These are phyloP conservation scores for Leucaena leucocephala DNA, from an alignment of 306 rosid species.

Conservation along the genomic window DNA sequence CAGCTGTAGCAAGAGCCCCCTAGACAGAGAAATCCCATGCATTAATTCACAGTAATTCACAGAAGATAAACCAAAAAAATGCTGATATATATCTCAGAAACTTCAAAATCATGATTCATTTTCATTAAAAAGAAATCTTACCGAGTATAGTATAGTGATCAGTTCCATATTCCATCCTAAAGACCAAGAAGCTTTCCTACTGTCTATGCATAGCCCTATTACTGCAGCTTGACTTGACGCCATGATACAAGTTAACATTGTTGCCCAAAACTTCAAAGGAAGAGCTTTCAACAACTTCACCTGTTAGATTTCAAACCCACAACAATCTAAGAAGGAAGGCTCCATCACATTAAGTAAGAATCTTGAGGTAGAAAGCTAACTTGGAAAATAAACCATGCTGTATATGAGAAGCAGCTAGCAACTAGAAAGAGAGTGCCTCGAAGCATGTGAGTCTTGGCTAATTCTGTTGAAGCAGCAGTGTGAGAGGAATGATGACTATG, in stretches of 20 bases:
- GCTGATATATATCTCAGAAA: not conserved
- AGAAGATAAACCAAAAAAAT: not conserved
- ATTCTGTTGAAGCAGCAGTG: not conserved
- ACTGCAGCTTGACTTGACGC: conserved; percentile 40
- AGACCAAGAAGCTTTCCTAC: conserved; percentile 47
- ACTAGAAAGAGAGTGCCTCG: conserved; percentile 50
- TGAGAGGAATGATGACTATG: not conserved
- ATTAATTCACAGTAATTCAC: too few species aligned
- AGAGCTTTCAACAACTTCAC: conserved; percentile 46
- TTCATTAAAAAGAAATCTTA: conserved; percentile 15
- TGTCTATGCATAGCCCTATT: conserved; percentile 49
- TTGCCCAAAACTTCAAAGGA: conserved; percentile 57
- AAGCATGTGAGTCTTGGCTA: conserved; percentile 38
- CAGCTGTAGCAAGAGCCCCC: conserved; percentile 68
- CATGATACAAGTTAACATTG: conserved; percentile 59
- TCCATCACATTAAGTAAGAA: too few species aligned
- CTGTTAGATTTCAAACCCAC: conserved; percentile 36
- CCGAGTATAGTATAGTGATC: conserved; percentile 65
- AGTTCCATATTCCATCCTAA: conserved; percentile 63
- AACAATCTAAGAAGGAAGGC: not conserved
- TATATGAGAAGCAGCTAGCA: conserved; percentile 46
- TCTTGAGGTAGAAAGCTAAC: not conserved
- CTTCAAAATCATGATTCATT: not conserved
- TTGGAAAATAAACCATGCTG: conserved; percentile 32
- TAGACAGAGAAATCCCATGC: conserved; percentile 24